Conservation (phyloP, 2,329 filamentous ascomycete genomes). For the Ustilaginoidea virens region DNA sequence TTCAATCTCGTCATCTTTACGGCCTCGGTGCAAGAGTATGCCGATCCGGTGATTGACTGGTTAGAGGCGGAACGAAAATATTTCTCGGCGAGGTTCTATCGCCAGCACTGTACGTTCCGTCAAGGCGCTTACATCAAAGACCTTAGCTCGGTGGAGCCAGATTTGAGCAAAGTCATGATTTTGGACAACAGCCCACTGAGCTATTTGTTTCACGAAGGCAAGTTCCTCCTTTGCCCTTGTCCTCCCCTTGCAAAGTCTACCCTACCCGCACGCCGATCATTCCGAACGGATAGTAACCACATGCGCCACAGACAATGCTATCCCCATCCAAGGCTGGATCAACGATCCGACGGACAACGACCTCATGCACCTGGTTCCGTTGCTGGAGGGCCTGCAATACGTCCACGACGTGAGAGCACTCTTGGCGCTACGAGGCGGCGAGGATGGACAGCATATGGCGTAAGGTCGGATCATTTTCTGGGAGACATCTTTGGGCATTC, state of each 20-base stretch:
- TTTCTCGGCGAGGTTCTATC: conserved; percentile 85
- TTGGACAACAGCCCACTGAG: conserved; percentile 96
- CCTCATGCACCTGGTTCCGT: conserved; percentile 77
- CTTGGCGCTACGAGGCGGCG: conserved; percentile 74
- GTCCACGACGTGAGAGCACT: conserved; percentile 89
- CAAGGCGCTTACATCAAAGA: conserved; percentile 98
- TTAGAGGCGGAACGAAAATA: conserved; percentile 93
- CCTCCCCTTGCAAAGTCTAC: neutral
- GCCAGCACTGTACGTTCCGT: conserved; percentile 90
- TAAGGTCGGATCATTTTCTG: conserved; percentile 8
- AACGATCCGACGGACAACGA: conserved; percentile 96
- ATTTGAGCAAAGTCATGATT: conserved; percentile 97
- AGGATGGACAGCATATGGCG: conserved; percentile 49
- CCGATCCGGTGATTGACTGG: conserved; percentile 98
- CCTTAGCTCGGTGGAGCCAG: conserved; percentile 85
- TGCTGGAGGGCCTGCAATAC: conserved; percentile 90
- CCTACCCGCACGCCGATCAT: neutral
- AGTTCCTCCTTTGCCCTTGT: conserved; percentile 15
- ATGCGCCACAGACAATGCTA: conserved; percentile 95
- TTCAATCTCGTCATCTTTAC: conserved; percentile 96
- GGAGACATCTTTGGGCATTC: conserved; percentile 4
- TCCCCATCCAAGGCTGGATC: conserved; percentile 98
- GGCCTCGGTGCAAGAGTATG: conserved; percentile 94
- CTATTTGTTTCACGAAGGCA: conserved; percentile 97
- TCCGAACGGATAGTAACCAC: too few species aligned